Base-by-base conservation (phyloP, 1,284 basidiomycete genomes). In the Malassezia vespertilionis region DNA sequence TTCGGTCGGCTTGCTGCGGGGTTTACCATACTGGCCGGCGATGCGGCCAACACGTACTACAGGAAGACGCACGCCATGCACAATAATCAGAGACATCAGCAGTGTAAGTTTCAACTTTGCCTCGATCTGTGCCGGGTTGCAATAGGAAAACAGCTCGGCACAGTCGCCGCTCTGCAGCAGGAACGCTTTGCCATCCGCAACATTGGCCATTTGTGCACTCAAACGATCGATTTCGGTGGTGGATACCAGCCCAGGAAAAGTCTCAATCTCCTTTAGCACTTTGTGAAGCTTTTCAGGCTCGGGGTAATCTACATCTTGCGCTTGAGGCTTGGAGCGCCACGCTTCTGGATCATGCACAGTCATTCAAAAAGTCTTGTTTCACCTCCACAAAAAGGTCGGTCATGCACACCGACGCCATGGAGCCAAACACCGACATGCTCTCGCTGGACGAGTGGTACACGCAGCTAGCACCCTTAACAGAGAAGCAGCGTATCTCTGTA, bases 131-230 rank as follows among this genome's bases (percentile, higher is more conserved):
- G 87, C 81, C 0, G 86, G 88, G 72, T 91, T 65, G 62, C 73
- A 74, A 44, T 74, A 73, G 38, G 70, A 63, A 44, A 74, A 74
- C 6, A 73, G 63, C 58, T 74, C 90, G 18, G 90, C 91, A 63
- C 90, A 97, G 69, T 97, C 93, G 9, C 91, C 93, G 2, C 90
- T 89, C 58, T 97, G 91, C 0, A 97, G 78, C 23, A 97, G 76
- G 73, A 97, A 97, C 0, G 88, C 88, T 64, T 61, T 54, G 20
- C 65, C 65, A 14, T 61, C 58, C 7, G 66, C 65, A 5, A 66
- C 67, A 2, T 54, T 43, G 22, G 56, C 57, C 31, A 61, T 58
- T 40, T 64, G 66, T 9, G 47, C 51, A 26, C 57, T 54, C n/a
- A 69, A 57, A 7, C 58, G 56, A n/a, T 64, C 58, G 33, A 69